Conservation (phyloP, 257 asterid species). For the Solanum arcanum region DNA sequence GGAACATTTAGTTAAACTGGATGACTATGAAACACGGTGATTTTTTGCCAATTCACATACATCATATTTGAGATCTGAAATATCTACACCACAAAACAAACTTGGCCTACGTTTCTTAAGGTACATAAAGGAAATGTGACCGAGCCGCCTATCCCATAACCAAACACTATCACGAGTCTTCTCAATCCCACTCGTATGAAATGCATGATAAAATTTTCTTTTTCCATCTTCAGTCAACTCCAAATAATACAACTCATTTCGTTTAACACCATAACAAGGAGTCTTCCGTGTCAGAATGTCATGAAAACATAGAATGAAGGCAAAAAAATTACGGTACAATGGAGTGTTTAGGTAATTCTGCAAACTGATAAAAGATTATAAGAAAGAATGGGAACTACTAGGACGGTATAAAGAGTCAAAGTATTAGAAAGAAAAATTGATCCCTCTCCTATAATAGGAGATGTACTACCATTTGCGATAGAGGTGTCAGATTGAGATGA, state of each 20-base stretch:
- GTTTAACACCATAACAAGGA: conserved; percentile 11
- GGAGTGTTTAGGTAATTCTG: not conserved
- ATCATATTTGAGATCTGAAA: no score
- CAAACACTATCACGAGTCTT: not conserved
- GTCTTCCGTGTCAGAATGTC: not conserved
- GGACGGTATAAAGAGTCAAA: not conserved
- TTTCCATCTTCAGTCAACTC: not conserved
- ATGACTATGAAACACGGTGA: no score
- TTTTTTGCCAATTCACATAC: no score
- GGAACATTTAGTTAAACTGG: no score
- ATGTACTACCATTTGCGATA: not conserved
- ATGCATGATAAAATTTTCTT: not conserved
- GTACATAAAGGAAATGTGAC: no score
- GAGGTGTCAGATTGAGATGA: not conserved
- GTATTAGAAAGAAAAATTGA: not conserved
- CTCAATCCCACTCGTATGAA: not conserved
- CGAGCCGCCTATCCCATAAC: not conserved
- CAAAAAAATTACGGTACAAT: conserved; percentile 2
- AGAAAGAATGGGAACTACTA: not conserved
- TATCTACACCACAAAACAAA: no score
- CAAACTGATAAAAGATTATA: not conserved
- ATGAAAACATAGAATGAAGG: not conserved
- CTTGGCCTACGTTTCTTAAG: no score
- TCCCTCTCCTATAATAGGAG: not conserved
- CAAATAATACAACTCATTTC: not conserved